Evolutionary conservation across 805 yeast species (phyloP), one percentile per base, ranked within the genome.

Genomic region (Priceomyces haplophilus): DNA sequence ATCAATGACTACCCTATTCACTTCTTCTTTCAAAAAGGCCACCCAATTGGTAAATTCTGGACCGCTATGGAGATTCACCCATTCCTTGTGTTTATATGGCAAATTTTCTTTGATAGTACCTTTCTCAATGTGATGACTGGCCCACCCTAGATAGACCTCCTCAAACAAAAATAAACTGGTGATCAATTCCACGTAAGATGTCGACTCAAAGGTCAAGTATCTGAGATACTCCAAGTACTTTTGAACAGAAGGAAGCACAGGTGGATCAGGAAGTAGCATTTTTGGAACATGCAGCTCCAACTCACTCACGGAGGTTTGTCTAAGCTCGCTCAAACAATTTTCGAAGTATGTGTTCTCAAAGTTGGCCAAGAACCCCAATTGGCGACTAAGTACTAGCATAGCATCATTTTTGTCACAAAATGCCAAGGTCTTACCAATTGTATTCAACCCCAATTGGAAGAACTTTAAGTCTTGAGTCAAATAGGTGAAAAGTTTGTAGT

Each of bases 1-100:
- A 52, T 52, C 62, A 42, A 39, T 54, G 46, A 53, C 67, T 38
- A 45, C 68, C 39, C 70, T 38, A 31, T 73, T 65, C 4, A 76
- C 76, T 49, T 77, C 80, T 1, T 44, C 43, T 39, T 54, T 58
- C 31, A 78, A 57, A 47, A 78, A 76, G 3, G 59, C 48, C n/a
- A 72, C 71, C 82, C 82, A 78, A 2, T 47, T 53, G 34, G 65
- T 60, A 43, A 78, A 78, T 7, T 55, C 73, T 3, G 57, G 59
- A 3, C 82, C 82, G 46, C 74, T 71, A 48, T 78, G 82, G 39
- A 78, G 55, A 35, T 58, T 67, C 33, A 78, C 68, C 82, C 83
- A 78, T 38, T 74, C 78, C 37, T 71, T 65, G 45, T 71, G 59
- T 47, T 72, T 75, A 66, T 72, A 76, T 19, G 63, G 65, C 27